These are phyloP conservation scores for Lentinus tigrinus DNA, from an alignment of 768 basidiomycete genomes.

Conservation along the genomic window DNA sequence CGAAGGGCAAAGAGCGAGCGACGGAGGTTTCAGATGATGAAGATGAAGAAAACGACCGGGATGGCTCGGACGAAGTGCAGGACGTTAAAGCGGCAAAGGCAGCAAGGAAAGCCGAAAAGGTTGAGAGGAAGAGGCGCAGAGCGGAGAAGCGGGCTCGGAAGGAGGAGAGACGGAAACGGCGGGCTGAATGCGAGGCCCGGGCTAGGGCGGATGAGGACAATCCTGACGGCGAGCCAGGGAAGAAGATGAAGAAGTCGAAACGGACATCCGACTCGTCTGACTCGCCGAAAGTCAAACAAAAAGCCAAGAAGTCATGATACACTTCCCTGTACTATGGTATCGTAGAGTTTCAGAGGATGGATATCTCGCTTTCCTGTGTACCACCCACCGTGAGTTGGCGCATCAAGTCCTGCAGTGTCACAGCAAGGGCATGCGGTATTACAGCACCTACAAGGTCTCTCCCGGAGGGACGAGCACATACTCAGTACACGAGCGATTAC, in stretches of 20 bases:
- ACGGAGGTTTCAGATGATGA: slow-evolving; percentile 6
- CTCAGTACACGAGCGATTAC: slow-evolving; percentile 4
- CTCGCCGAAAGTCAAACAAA: background rate
- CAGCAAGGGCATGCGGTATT: background rate
- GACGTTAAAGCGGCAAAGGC: background rate
- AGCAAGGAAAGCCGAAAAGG: slow-evolving; percentile 12
- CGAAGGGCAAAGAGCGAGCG: slow-evolving; percentile 1
- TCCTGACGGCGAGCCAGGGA: background rate
- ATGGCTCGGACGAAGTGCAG: background rate
- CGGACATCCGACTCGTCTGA: background rate
- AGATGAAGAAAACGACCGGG: slow-evolving; percentile 1
- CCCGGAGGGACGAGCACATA: background rate
- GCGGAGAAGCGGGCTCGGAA: slow-evolving; percentile 28
- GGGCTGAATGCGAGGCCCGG: slow-evolving; percentile 6
- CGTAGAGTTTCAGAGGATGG: too few relatives aligned
- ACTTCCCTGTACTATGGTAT: too few relatives aligned
- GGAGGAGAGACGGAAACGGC: slow-evolving; percentile 20
- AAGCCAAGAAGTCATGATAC: slow-evolving; percentile 3
- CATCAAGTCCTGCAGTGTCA: too few relatives aligned
- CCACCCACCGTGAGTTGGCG: too few relatives aligned
- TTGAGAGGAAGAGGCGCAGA: slow-evolving; percentile 21
- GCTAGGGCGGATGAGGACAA: background rate
- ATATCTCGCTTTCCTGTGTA: too few relatives aligned
- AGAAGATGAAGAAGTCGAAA: background rate
- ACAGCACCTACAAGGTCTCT: slow-evolving; percentile 5